These are phyloP conservation scores for Sesbania bispinosa DNA, from an alignment of 306 rosid genomes.

Conservation along the genomic window DNA sequence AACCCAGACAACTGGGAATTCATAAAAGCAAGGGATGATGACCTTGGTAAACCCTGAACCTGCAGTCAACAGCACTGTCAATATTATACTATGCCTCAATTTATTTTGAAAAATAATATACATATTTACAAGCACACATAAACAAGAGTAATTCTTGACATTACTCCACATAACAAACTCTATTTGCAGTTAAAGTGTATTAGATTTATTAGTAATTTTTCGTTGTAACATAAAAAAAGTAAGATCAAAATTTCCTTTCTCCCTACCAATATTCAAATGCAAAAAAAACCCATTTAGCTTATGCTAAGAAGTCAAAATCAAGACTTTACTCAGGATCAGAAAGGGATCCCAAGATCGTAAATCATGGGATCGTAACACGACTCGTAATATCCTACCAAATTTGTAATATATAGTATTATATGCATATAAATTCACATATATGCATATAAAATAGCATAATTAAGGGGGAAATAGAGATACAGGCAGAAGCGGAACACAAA, in stretches of 20 bases:
- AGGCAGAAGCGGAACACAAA: too few relatives aligned
- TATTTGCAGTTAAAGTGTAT: slow-evolving; percentile 2
- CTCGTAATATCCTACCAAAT: too few relatives aligned
- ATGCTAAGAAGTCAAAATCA: too few relatives aligned
- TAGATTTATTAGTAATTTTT: neutral
- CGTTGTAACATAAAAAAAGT: neutral
- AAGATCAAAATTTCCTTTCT: neutral
- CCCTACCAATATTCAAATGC: slow-evolving; percentile 10
- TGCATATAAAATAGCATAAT: too few relatives aligned
- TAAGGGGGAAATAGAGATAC: too few relatives aligned
- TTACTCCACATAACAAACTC: neutral
- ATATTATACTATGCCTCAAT: neutral
- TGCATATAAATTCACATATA: too few relatives aligned
- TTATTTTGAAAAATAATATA: neutral
- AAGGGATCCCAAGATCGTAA: too few relatives aligned
- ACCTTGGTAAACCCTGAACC: slow-evolving; percentile 80
- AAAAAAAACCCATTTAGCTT: neutral
- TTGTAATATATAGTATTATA: too few relatives aligned
- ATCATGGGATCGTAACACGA: too few relatives aligned
- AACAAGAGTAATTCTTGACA: neutral
- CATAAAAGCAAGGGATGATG: slow-evolving; percentile 79
- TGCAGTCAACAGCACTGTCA: slow-evolving; percentile 33
- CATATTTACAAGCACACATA: neutral
- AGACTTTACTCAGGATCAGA: too few relatives aligned
- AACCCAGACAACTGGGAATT: slow-evolving; percentile 73